Conservation (phyloP, 1,139 yeast species). For the Groenewaldozyma auringiensis region DNA sequence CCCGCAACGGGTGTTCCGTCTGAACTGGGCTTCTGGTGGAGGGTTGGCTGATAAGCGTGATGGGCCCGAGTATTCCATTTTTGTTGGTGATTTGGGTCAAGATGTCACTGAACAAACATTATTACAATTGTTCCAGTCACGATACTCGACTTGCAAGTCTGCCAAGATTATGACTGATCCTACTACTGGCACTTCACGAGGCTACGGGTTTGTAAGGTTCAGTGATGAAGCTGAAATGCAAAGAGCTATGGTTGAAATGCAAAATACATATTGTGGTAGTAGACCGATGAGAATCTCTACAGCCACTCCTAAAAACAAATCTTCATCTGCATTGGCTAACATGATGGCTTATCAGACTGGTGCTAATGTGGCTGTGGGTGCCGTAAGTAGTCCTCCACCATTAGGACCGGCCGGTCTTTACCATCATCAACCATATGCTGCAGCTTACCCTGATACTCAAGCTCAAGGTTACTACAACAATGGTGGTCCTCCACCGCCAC, state of each 20-base stretch:
- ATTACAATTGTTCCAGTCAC: conserved; percentile 58
- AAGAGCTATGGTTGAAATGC: conserved; percentile 73
- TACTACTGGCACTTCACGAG: conserved; percentile 64
- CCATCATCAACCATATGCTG: conserved; percentile 3
- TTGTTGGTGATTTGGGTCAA: conserved; percentile 79
- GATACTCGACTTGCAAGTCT: conserved; percentile 69
- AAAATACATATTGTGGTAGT: conserved; percentile 66
- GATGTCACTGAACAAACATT: conserved; percentile 69
- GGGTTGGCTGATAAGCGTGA: conserved; percentile 35
- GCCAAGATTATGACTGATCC: conserved; percentile 86
- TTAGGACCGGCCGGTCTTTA: conserved; percentile 9
- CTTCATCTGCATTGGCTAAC: conserved; percentile 11
- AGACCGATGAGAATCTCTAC: conserved; percentile 71
- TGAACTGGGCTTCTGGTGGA: conserved; percentile 84
- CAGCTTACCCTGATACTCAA: not conserved
- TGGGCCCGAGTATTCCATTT: conserved; percentile 59
- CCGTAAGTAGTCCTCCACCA: conserved; percentile 3
- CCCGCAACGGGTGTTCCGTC: conserved; percentile 48
- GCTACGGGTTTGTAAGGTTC: conserved; percentile 90
- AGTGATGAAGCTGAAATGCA: conserved; percentile 63
- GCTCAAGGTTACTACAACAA: not conserved
- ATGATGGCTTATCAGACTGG: conserved; percentile 14
- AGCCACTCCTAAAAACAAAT: conserved; percentile 57
- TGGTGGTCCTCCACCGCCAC: conserved; percentile 22
- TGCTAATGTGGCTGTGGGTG: conserved; percentile 4